These are phyloP conservation scores for Acacia concinna DNA, from an alignment of 331 rosid species.

Conservation along the genomic window DNA sequence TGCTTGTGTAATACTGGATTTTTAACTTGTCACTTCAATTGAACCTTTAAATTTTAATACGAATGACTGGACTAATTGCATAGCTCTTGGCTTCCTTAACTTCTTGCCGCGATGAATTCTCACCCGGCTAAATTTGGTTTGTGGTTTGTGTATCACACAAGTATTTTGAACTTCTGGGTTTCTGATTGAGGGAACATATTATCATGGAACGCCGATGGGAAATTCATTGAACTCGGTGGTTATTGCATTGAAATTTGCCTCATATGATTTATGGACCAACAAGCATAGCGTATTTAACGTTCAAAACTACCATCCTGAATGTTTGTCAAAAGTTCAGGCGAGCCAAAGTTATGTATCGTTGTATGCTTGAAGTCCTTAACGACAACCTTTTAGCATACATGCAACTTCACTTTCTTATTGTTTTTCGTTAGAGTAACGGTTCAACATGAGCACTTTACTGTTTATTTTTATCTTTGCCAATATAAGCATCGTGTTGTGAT, in stretches of 20 bases:
- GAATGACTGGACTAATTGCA: background rate
- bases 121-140: background rate
- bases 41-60: background rate
- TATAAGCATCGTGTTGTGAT: background rate
- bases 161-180: background rate
- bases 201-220: background rate
- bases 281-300: background rate
- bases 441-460: background rate
- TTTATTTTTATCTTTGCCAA: background rate
- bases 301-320: background rate
- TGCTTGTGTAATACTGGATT: background rate
- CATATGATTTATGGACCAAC: background rate
- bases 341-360: background rate
- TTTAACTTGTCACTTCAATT: background rate
- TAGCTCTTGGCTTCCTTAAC: background rate
- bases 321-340: background rate
- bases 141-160: background rate
- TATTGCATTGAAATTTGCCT: background rate
- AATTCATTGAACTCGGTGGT: background rate
- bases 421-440: conserved; percentile 16
- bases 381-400: background rate
- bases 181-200: background rate
- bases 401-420: background rate
- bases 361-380: background rate
- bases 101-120: background rate